Conservation (phyloP, 495 filamentous ascomycete genomes). For the Lepidopterella palustris region DNA sequence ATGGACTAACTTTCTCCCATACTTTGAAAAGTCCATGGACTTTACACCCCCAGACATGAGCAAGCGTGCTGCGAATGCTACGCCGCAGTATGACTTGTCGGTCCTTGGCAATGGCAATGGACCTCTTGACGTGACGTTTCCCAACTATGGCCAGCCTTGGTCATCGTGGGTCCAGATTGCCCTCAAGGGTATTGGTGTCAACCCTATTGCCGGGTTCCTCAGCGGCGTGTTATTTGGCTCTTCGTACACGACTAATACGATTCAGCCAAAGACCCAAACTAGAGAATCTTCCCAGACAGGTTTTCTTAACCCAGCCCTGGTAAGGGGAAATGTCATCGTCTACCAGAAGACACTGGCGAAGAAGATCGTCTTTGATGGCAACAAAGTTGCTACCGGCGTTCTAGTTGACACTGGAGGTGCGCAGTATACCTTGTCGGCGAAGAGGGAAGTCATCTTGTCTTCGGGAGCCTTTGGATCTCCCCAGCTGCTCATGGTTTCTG, state of each 20-base stretch:
- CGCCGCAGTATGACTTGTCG: conserved; percentile 39
- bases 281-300: conserved; percentile 40
- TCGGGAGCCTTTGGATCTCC: conserved; percentile 41
- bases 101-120: conserved; percentile 36
- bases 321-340: conserved; percentile 28
- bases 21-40: conserved; percentile 45
- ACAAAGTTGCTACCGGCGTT: conserved; percentile 45
- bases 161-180: background rate
- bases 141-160: conserved; percentile 38
- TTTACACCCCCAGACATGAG: conserved; percentile 46
- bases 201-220: conserved; percentile 25
- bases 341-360: conserved; percentile 40
- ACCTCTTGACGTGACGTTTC: conserved; percentile 47
- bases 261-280: conserved; percentile 33
- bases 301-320: conserved; percentile 34
- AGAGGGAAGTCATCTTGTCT: conserved; percentile 50
- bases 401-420: conserved; percentile 36
- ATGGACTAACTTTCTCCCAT: conserved; percentile 47
- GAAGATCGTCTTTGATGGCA: conserved; percentile 40
- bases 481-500: conserved; percentile 27
- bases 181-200: background rate
- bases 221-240: conserved; percentile 34
- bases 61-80: conserved; percentile 38
- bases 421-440: conserved; percentile 41
- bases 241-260: conserved; percentile 30